These are phyloP conservation scores for Bryum argenteum DNA, from an alignment of 225 moss, liverwort and hornwort genomes.

Conservation along the genomic window DNA sequence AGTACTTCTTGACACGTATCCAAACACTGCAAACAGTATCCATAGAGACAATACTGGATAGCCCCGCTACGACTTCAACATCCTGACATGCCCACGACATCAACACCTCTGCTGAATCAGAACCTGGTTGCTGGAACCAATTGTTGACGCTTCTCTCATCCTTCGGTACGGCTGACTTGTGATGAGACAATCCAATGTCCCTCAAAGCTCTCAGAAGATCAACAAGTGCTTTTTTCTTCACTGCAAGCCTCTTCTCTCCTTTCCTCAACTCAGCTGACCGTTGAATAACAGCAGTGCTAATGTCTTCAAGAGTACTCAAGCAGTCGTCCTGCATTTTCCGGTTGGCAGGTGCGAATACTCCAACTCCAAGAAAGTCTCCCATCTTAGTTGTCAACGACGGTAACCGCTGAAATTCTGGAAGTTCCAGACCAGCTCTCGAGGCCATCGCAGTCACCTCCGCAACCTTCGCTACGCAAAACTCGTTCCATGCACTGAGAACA, in stretches of 20 bases:
- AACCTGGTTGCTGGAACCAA: constrained; percentile 79
- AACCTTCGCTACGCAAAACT: constrained; percentile 57
- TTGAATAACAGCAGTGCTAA: constrained; percentile 69
- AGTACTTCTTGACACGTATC: constrained; percentile 77
- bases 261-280: constrained; percentile 82
- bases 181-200: constrained; percentile 78
- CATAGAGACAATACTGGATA: constrained; percentile 39
- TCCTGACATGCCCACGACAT: constrained; percentile 41
- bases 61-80: constrained; percentile 31
- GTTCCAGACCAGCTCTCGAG: constrained; percentile 31
- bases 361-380: constrained; percentile 50
- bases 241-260: constrained; percentile 66
- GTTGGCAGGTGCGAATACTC: constrained; percentile 59
- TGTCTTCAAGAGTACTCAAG: constrained; percentile 53
- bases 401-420: constrained; percentile 52
- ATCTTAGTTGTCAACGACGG: constrained; percentile 69
- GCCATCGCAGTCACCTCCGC: constrained; percentile 42
- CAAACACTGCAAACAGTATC: constrained; percentile 57
- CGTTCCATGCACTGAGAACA: constrained; percentile 43
- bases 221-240: constrained; percentile 91
- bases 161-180: constrained; percentile 84
- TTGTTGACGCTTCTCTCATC: constrained; percentile 59
- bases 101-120: constrained; percentile 58
- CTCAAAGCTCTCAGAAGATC: constrained; percentile 76
- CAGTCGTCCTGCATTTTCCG: constrained; percentile 48